Conservation (phyloP, 345 rosid genomes). For the Luvunga scandens region DNA sequence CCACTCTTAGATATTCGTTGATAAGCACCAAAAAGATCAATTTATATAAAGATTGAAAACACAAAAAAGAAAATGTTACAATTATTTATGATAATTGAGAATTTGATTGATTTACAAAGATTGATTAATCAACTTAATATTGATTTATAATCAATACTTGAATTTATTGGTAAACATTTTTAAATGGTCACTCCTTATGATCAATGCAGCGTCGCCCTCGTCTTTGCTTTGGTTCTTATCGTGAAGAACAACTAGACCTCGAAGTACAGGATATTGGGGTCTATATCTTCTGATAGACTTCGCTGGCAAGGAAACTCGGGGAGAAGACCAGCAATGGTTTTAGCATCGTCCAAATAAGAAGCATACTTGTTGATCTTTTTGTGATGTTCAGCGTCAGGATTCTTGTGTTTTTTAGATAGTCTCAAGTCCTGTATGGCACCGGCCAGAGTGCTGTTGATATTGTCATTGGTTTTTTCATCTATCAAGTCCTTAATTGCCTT, state of each 20-base stretch:
- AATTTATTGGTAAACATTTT: too few species aligned
- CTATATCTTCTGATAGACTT: slow-evolving; percentile 12
- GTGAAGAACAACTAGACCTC: slow-evolving; percentile 20
- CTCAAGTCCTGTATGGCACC: neutral
- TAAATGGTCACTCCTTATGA: too few species aligned
- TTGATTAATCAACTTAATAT: neutral
- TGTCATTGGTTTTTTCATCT: neutral
- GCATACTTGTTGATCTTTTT: neutral
- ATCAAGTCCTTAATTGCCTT: slow-evolving; percentile 18
- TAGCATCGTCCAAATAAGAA: slow-evolving; percentile 30
- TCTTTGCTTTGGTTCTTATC: too few species aligned
- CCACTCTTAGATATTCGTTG: too few species aligned
- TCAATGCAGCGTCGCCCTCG: too few species aligned
- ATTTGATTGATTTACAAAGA: neutral
- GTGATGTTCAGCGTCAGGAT: neutral
- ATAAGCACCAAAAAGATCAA: too few species aligned
- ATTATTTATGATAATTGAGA: neutral
- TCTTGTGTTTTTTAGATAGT: neutral
- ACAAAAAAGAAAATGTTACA: neutral
- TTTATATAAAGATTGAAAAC: too few species aligned
- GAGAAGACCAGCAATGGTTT: slow-evolving; percentile 30
- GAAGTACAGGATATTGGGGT: slow-evolving; percentile 24
- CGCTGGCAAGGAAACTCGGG: slow-evolving; percentile 34
- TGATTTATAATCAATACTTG: too few species aligned
- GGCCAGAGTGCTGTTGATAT: neutral